Percentiles rank a stretch among this genome's conserved stretches.
Conservation (phyloP, 164 flowering plant species). For the Cinnamomum micranthum region DNA sequence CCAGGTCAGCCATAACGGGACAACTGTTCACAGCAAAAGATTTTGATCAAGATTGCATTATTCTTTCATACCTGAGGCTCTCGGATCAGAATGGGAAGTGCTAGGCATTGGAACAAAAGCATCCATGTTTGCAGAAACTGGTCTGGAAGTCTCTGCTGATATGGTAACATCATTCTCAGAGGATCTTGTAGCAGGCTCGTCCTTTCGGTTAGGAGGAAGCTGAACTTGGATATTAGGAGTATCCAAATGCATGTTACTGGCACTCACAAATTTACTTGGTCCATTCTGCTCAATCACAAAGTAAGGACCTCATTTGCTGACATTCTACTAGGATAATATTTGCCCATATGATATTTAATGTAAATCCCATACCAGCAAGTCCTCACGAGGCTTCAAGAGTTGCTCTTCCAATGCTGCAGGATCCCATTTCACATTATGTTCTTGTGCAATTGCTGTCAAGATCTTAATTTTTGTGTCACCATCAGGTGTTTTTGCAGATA, state of each 20-base stretch:
- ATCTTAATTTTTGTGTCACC: slow-evolving; percentile 73
- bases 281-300: slow-evolving; percentile 51
- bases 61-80: slow-evolving; percentile 40
- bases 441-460: slow-evolving; percentile 69
- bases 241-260: slow-evolving; percentile 30
- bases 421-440: slow-evolving; percentile 80
- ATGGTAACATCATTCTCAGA: slow-evolving; percentile 19
- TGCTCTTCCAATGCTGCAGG: slow-evolving; percentile 47
- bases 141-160: slow-evolving; percentile 28
- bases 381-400: slow-evolving; percentile 40
- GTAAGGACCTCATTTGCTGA: slow-evolving; percentile 1
- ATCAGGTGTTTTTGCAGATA: slow-evolving; percentile 82
- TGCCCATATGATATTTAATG: neutral
- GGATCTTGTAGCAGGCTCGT: slow-evolving; percentile 20
- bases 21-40: neutral
- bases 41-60: neutral
- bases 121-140: slow-evolving; percentile 16
- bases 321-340: neutral
- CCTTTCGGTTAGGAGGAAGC: slow-evolving; percentile 20
- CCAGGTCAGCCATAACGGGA: neutral
- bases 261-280: slow-evolving; percentile 38
- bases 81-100: slow-evolving; percentile 22
- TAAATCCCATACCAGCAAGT: slow-evolving; percentile 46
- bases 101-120: slow-evolving; percentile 13
- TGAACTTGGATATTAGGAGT: slow-evolving; percentile 30